Conservation (phyloP, 371 early-diverging fungal genomes). For the Mortierella polycephala region DNA sequence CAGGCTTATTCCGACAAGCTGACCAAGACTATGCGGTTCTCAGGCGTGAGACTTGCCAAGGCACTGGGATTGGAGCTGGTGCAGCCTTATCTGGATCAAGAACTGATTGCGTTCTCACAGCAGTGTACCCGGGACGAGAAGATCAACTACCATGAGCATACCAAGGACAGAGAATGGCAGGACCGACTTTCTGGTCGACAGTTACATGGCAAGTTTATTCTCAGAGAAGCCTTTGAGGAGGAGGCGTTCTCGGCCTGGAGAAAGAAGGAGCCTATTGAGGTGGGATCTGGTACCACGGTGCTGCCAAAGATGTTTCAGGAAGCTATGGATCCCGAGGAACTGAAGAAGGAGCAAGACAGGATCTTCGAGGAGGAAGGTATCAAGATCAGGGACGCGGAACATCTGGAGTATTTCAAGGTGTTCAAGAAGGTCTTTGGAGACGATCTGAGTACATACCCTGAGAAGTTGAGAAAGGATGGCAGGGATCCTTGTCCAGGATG, state of each 20-base stretch:
- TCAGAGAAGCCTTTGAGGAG: conserved; percentile 64
- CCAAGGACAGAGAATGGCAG: conserved; percentile 38
- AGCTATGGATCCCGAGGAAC: conserved; percentile 21
- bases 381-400: conserved; percentile 64
- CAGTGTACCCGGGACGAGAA: conserved; percentile 55
- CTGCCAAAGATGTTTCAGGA: conserved; percentile 58
- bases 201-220: conserved; percentile 63
- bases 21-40: conserved; percentile 59
- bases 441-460: conserved; percentile 28
- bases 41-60: conserved; percentile 55
- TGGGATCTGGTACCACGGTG: conserved; percentile 62
- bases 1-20: conserved; percentile 55
- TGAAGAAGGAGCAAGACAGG: conserved; percentile 40
- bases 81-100: conserved; percentile 63
- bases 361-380: conserved; percentile 54
- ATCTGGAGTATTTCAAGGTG: conserved; percentile 60
- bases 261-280: conserved; percentile 68
- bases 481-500: conserved; percentile 64
- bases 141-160: conserved; percentile 46
- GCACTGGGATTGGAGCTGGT: conserved; percentile 55
- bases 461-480: conserved; percentile 50
- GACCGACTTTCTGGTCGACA: conserved; percentile 48
- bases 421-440: conserved; percentile 56
- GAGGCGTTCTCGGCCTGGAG: conserved; percentile 61
- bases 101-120: conserved; percentile 59